Conservation (phyloP, 176 grass and related monocot genomes). For the Juncus inflexus region DNA sequence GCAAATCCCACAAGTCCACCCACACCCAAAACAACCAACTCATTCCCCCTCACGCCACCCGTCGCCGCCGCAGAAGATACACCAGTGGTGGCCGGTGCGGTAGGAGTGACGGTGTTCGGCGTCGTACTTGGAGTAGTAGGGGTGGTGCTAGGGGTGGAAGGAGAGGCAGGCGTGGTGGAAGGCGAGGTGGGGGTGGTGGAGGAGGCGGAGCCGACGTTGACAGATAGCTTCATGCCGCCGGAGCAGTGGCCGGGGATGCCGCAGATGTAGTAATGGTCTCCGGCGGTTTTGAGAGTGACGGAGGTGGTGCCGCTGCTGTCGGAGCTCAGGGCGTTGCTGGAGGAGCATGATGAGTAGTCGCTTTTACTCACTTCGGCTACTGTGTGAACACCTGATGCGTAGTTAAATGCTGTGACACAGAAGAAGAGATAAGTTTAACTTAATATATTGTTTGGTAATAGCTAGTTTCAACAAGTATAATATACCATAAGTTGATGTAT, state of each 20-base stretch:
- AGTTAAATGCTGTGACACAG: conserved; percentile 50
- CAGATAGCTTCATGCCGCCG: conserved; percentile 69
- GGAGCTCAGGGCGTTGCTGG: conserved; percentile 44
- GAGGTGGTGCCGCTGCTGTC: conserved; percentile 50
- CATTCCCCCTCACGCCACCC: conserved; percentile 26
- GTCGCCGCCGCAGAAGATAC: conserved; percentile 29
- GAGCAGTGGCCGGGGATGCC: conserved; percentile 56
- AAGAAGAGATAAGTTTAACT: background rate
- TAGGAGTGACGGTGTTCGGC: conserved; percentile 22
- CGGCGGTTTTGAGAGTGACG: conserved; percentile 57
- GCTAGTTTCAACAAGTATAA: no score
- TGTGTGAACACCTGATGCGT: conserved; percentile 42
- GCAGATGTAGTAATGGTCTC: conserved; percentile 86
- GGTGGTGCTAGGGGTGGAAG: conserved; percentile 24
- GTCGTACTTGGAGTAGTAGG: conserved; percentile 16
- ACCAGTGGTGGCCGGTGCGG: conserved; percentile 18
- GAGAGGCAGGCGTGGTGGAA: conserved; percentile 14
- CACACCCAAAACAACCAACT: conserved; percentile 18
- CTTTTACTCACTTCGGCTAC: conserved; percentile 61
- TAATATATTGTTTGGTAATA: background rate
- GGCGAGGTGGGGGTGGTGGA: conserved; percentile 29
- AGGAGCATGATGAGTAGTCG: conserved; percentile 64
- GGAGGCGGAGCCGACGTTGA: conserved; percentile 34
- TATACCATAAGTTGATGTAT: background rate
- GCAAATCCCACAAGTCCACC: conserved; percentile 34